A percentile compares a stretch with the other conserved stretches of the same genome.
phyloP scores from a whole-genome alignment of 2,329 filamentous ascomycete species.

The Pestalotiopsis sp. region DNA sequence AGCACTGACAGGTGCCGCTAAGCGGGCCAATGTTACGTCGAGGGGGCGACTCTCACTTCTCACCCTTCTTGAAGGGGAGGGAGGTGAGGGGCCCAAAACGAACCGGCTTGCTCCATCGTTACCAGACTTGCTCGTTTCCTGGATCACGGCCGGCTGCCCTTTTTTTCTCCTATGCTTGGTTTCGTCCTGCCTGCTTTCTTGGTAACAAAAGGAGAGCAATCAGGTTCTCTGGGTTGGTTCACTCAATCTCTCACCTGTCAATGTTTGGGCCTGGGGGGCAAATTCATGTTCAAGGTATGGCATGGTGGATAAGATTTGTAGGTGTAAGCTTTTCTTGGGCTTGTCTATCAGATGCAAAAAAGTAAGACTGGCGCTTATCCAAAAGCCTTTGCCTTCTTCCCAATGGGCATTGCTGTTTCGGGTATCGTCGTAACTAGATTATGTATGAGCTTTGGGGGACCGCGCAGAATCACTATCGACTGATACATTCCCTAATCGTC shows the following conservation, averaged over 20 bases:
- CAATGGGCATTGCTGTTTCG: background rate
- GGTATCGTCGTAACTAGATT: conserved; percentile 1
- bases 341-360: background rate
- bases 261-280: background rate
- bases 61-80: background rate
- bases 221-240: background rate
- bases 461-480: background rate
- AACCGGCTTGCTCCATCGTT: background rate
- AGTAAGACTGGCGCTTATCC: background rate
- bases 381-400: background rate
- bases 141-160: background rate
- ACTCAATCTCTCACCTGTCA: background rate
- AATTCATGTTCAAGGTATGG: too few relatives aligned
- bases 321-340: background rate
- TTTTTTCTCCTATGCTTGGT: too few relatives aligned
- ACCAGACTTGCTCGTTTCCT: background rate
- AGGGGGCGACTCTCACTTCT: background rate
- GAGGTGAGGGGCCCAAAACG: background rate
- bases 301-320: background rate
- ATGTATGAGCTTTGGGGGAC: too few relatives aligned
- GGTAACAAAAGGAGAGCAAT: background rate
- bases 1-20: background rate
- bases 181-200: background rate
- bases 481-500: conserved; percentile 11
- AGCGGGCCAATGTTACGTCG: background rate